Base-by-base conservation (phyloP, 257 asterid genomes). In the Oldenlandia corymbosa region DNA sequence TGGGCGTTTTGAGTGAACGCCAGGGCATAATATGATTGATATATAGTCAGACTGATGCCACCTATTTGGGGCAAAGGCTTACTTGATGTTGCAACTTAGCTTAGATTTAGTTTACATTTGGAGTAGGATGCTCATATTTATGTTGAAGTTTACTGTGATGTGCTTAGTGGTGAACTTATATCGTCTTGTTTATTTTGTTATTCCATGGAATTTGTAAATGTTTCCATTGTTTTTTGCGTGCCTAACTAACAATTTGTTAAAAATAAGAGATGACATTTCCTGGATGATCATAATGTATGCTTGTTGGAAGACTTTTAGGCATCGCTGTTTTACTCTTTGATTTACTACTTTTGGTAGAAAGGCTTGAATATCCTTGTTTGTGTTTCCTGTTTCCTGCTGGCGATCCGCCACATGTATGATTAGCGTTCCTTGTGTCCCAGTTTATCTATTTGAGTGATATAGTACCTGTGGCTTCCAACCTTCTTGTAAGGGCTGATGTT, bases 321-420 rank as follows among this genome's bases (percentile, higher is more conserved):
- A 17, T 30, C 34, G 39, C 2, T 10, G 7, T 32, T 63, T 31
- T 24, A 18, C 21, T 27, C 34, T 47, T 54, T 26, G 2, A 2
- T 7, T 37, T n/a, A 7, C 57, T 1, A 41, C 18, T 51, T 34
- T 20, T 39, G 20, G 46, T 31, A 32, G 56, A 10, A 45, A 42
- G 53, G 51, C 60, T 36, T 39, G 37, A 47, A 9, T 21, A 34
- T 61, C 50, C 49, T 13, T 45, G 67, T 52, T 39, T 49, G 14
- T 24, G 45, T 27, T 53, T 26, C n/a, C n/a, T 34, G 2, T 5
- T 41, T 67, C 60, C 39, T 43, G 51, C 23, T 12, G 2, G 10
- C 53, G 24, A 47, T 28, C 6, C 26, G 20, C 57, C 53, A 17
- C 2, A 16, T 3, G 31, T 47, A 1, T 18, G 2, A 0, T 28